Evolutionary conservation across 2,329 filamentous ascomycete species (phyloP).

Genomic region (Sporothrix luriei): DNA sequence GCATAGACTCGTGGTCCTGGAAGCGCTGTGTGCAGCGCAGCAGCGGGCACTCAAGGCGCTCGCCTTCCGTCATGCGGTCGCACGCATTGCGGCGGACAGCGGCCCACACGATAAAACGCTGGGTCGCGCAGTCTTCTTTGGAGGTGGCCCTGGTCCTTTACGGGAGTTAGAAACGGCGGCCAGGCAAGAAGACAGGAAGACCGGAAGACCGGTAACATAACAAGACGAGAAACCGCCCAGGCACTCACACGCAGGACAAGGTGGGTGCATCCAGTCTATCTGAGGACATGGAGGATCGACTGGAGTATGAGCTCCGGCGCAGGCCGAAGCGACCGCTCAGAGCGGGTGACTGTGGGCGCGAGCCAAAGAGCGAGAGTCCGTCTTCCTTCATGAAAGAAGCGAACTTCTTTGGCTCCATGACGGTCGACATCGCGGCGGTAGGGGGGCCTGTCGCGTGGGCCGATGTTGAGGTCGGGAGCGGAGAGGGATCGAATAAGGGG

Average conservation of each 20-base stretch:
- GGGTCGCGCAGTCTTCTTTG: constrained; percentile 54
- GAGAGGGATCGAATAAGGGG: constrained; percentile 2
- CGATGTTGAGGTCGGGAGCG: not conserved
- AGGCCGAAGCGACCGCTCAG: constrained; percentile 34
- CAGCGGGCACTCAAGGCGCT: constrained; percentile 56
- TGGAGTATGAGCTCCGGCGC: constrained; percentile 33
- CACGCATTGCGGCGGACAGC: constrained; percentile 58
- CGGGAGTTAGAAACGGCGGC: constrained; percentile 20
- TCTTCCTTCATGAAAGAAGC: constrained; percentile 37
- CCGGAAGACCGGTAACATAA: not conserved
- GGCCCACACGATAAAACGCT: constrained; percentile 60
- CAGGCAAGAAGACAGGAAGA: not conserved
- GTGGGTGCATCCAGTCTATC: not conserved
- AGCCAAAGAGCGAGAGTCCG: not conserved
- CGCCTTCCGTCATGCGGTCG: constrained; percentile 50
- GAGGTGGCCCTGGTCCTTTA: constrained; percentile 50
- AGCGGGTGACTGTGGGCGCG: constrained; percentile 34
- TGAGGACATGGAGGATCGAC: constrained; percentile 28
- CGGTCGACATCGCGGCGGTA: constrained; percentile 26
- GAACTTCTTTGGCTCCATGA: constrained; percentile 37
- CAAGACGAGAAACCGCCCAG: not conserved
- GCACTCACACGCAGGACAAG: constrained; percentile 37
- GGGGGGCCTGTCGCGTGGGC: not conserved
- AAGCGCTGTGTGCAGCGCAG: constrained; percentile 55
- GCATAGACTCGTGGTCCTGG: constrained; percentile 56